Conservation (phyloP, 176 grass and related monocot species). For the Triticum turgidum region DNA sequence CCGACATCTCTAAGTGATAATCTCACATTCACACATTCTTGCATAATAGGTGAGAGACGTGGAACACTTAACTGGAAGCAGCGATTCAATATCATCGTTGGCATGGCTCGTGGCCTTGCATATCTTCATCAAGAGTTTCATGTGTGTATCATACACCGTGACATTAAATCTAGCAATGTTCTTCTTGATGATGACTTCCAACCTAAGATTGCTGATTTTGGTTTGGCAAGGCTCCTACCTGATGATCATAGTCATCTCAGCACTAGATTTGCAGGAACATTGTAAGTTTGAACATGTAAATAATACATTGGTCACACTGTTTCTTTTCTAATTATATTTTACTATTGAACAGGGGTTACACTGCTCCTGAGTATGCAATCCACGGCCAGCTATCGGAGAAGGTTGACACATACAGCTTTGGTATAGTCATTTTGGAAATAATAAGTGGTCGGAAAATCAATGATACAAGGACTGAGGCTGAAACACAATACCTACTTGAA, state of each 20-base stretch:
- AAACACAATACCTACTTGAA: slow-evolving; percentile 71
- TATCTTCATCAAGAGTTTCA: slow-evolving; percentile 83
- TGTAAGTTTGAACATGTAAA: slow-evolving; percentile 45
- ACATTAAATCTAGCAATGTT: slow-evolving; percentile 71
- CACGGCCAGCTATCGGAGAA: slow-evolving; percentile 71
- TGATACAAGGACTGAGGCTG: slow-evolving; percentile 46
- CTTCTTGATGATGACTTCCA: slow-evolving; percentile 72
- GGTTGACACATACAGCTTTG: slow-evolving; percentile 74
- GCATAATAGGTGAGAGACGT: slow-evolving; percentile 43
- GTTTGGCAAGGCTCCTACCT: slow-evolving; percentile 65
- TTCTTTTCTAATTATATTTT: not conserved
- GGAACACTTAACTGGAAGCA: slow-evolving; percentile 73
- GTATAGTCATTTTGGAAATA: slow-evolving; percentile 73
- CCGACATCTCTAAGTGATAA: not conserved
- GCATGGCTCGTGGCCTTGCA: slow-evolving; percentile 68
- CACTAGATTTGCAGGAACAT: slow-evolving; percentile 78
- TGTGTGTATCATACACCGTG: slow-evolving; percentile 78
- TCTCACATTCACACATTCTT: not conserved
- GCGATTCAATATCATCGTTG: slow-evolving; percentile 61
- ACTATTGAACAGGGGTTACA: slow-evolving; percentile 61
- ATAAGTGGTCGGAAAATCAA: slow-evolving; percentile 74
- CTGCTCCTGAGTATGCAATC: slow-evolving; percentile 78
- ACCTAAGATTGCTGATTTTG: slow-evolving; percentile 74
- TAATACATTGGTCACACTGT: not conserved
- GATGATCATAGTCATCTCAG: slow-evolving; percentile 73